These are phyloP conservation scores for Xylaria sp. DNA, from an alignment of 2,329 filamentous ascomycete genomes.

Conservation along the genomic window DNA sequence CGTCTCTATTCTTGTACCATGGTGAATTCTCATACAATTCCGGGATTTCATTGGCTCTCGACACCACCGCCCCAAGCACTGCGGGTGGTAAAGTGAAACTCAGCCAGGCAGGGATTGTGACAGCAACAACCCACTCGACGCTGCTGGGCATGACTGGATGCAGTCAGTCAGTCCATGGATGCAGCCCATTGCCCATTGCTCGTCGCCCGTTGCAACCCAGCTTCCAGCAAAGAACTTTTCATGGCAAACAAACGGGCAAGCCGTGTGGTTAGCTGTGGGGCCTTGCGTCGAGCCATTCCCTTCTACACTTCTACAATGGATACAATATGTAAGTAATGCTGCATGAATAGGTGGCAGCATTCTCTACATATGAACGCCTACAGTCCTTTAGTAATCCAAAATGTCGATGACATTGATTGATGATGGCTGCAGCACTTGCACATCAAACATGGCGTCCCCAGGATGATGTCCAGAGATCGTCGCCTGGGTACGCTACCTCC, in stretches of 20 bases:
- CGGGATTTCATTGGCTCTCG: constrained; percentile 28
- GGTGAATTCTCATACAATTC: constrained; percentile 20
- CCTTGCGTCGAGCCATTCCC: neutral
- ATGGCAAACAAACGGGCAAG: constrained; percentile 1
- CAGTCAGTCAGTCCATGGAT: neutral
- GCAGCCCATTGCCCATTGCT: neutral
- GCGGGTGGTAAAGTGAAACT: constrained; percentile 39
- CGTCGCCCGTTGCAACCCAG: neutral
- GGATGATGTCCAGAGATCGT: neutral
- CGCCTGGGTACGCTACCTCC: neutral
- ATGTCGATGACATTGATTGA: neutral
- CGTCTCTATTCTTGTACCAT: constrained; percentile 35
- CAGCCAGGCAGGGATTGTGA: constrained; percentile 26
- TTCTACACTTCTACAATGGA: no score
- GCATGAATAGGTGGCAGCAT: neutral
- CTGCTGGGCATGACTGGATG: constrained; percentile 5
- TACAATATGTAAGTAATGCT: neutral
- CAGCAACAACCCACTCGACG: constrained; percentile 11
- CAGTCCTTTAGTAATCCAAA: neutral
- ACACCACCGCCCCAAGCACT: constrained; percentile 34
- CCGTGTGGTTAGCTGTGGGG: constrained; percentile 3
- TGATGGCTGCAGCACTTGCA: constrained; percentile 12
- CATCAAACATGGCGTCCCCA: constrained; percentile 30
- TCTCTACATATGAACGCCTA: neutral
- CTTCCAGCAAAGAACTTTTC: neutral